These are phyloP conservation scores for Podosphaera aphanis DNA, from an alignment of 2,329 filamentous ascomycete genomes.

Conservation along the genomic window DNA sequence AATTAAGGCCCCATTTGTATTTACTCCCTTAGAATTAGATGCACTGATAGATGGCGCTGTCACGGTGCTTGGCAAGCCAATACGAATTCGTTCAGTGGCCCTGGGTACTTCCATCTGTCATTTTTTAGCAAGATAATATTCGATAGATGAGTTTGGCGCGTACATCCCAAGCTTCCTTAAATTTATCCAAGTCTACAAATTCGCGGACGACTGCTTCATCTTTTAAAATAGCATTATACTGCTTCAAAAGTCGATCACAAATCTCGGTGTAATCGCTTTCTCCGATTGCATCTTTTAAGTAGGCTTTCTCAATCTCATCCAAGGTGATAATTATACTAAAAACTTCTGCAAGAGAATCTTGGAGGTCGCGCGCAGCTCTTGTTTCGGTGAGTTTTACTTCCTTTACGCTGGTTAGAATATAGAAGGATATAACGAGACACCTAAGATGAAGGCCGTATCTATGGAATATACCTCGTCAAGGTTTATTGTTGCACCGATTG, in stretches of 20 bases:
- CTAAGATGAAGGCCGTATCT: conserved; percentile 1
- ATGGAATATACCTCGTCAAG: conserved; percentile 50
- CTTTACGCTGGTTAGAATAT: conserved; percentile 20
- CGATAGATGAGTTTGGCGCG: conserved; percentile 16
- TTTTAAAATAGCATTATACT: conserved; percentile 84
- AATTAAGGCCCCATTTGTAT: conserved; percentile 37
- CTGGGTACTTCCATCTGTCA: conserved; percentile 73
- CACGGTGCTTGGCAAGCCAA: conserved; percentile 73
- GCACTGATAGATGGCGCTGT: conserved; percentile 25
- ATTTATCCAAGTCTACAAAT: conserved; percentile 72
- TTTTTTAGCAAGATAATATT: conserved; percentile 1
- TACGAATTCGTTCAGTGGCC: conserved; percentile 75
- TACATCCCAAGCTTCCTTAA: conserved; percentile 83
- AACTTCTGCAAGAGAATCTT: conserved; percentile 88
- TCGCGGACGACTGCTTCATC: conserved; percentile 77
- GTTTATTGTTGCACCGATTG: conserved; percentile 71
- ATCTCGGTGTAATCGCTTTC: conserved; percentile 91
- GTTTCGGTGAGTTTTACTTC: conserved; percentile 83
- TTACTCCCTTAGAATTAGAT: conserved; percentile 18
- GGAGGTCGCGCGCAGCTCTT: conserved; percentile 70
- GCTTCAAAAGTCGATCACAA: conserved; percentile 77
- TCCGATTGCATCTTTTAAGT: conserved; percentile 79
- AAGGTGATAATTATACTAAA: conserved; percentile 95
- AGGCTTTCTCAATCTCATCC: conserved; percentile 88
- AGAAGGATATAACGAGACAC: not conserved